A percentile compares a stretch with the other conserved stretches of the same genome.
Evolutionary conservation across 371 early-diverging fungal genomes (phyloP).

Genomic region (Rhizopus arrhizus): DNA sequence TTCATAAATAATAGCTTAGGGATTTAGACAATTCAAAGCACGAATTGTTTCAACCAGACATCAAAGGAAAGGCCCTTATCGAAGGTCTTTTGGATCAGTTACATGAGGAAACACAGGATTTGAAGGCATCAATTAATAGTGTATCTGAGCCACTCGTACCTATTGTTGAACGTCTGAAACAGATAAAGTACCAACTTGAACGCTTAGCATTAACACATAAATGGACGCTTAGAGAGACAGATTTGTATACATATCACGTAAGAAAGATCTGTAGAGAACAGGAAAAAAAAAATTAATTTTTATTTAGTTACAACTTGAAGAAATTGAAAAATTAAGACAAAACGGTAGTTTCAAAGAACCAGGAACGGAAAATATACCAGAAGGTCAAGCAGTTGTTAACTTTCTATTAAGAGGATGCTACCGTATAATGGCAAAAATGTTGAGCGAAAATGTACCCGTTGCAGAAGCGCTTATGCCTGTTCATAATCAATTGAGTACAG

Average conservation of each 20-base stretch:
- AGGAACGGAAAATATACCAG: conserved; percentile 62
- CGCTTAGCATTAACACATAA: conserved; percentile 74
- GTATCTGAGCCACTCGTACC: conserved; percentile 68
- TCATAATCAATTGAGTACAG: conserved; percentile 82
- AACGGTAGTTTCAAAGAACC: conserved; percentile 74
- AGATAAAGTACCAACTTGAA: conserved; percentile 75
- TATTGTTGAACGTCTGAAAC: conserved; percentile 74
- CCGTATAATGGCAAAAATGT: conserved; percentile 81
- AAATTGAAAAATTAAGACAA: conserved; percentile 67
- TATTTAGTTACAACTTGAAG: conserved; percentile 64
- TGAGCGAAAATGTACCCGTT: conserved; percentile 83
- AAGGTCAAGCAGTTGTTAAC: conserved; percentile 78
- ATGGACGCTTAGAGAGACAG: conserved; percentile 84
- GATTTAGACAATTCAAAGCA: conserved; percentile 69
- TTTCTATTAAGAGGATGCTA: conserved; percentile 88
- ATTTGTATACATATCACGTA: conserved; percentile 80
- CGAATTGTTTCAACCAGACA: conserved; percentile 57
- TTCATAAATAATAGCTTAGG: conserved; percentile 41
- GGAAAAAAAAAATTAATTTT: background rate
- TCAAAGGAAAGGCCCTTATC: conserved; percentile 83
- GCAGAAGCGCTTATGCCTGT: conserved; percentile 83
- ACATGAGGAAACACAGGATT: conserved; percentile 78
- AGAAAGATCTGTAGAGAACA: background rate
- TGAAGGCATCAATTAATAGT: conserved; percentile 77
- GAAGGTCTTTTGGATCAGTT: conserved; percentile 82